Base-by-base conservation (phyloP, 768 basidiomycete species). In the Pholiota conissans region DNA sequence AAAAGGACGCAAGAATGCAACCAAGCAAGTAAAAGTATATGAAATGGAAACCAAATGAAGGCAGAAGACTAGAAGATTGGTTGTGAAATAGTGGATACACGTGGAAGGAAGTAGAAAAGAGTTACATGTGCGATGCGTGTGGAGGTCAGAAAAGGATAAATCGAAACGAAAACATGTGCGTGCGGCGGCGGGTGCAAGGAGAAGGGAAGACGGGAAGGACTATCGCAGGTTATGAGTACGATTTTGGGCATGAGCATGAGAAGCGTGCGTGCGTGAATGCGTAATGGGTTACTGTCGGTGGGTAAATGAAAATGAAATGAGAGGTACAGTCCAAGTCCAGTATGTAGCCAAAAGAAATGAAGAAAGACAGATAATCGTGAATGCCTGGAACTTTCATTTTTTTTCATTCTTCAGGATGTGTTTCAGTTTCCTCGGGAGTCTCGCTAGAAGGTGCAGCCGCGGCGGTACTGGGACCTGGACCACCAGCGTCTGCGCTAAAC, bases 21-120 rank as follows among this genome's bases (percentile, higher is more conserved):
- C 10, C 5, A 20, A 3, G 20, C 8, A 22, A 11, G 42, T 10
- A 45, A 45, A 45, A 18, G 6, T n/a, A 39, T n/a, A n/a, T n/a
- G n/a, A n/a, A n/a, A n/a, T n/a, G n/a, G n/a, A n/a, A n/a, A n/a
- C n/a, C n/a, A n/a, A n/a, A n/a, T n/a, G n/a, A n/a, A n/a, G n/a
- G n/a, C n/a, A n/a, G n/a, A n/a, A n/a, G n/a, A n/a, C n/a, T n/a
- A n/a, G n/a, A n/a, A n/a, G n/a, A n/a, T n/a, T n/a, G n/a, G n/a
- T n/a, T n/a, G n/a, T n/a, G n/a, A n/a, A n/a, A n/a, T 54, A 54
- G 24, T 54, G 30, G 53, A 54, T 54, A 56, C 48, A 49, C 30
- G 28, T 20, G 34, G 46, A 48, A 56, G 46, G 37, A 56, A 56
- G 52, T n/a, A n/a, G n/a, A n/a, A 53, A 45, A 20, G 27, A 32